phyloP scores from a whole-genome alignment of 129 eudicot species.

The Pseudognaphalium luteoalbum region DNA sequence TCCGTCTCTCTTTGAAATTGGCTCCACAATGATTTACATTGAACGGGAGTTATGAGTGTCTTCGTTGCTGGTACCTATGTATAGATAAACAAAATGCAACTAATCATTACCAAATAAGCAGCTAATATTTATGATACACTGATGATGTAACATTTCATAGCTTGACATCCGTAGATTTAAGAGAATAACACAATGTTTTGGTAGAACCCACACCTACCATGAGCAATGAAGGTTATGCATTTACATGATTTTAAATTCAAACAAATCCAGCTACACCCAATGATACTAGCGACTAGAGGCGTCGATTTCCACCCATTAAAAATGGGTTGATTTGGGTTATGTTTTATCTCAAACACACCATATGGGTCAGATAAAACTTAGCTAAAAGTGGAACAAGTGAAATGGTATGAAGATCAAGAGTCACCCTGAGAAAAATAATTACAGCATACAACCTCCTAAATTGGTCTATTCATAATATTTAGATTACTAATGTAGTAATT shows the following conservation, averaged over 20 bases:
- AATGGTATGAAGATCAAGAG: background rate
- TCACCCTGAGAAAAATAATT: background rate
- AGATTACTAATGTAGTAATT: background rate
- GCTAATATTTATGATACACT: background rate
- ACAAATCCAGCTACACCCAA: background rate
- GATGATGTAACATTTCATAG: conserved; percentile 6
- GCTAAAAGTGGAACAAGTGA: background rate
- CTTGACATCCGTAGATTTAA: background rate
- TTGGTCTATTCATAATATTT: background rate
- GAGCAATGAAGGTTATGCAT: background rate
- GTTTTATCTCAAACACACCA: background rate
- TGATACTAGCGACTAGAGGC: background rate
- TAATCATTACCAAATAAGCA: background rate
- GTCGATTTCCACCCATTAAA: background rate
- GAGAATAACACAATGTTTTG: background rate
- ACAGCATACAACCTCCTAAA: conserved; percentile 11
- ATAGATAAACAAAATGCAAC: conserved; percentile 1
- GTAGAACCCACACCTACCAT: background rate
- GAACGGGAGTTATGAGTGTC: conserved; percentile 86
- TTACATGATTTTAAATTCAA: background rate
- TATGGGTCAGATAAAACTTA: background rate
- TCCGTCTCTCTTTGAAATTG: conserved; percentile 92
- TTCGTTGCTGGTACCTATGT: conserved; percentile 80
- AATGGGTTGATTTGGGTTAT: background rate
- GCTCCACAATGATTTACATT: conserved; percentile 94